These are phyloP conservation scores for Neoscytalidium dimidiatum DNA, from an alignment of 2,329 filamentous ascomycete species.

Conservation along the genomic window DNA sequence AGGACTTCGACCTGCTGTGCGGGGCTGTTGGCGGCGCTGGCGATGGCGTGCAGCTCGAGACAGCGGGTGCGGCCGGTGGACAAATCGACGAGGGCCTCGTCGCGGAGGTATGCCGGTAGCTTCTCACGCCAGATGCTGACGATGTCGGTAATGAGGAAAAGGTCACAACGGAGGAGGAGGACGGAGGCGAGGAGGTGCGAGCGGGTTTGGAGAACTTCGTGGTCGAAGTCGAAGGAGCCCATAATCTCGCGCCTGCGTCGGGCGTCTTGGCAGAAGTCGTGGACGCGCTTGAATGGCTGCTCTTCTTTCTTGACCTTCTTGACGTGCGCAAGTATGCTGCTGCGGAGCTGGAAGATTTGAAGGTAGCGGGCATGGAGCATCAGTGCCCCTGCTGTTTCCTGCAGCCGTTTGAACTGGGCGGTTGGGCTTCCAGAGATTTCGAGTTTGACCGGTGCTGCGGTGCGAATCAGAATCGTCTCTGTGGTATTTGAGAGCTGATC, in stretches of 20 bases:
- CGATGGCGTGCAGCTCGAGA: constrained; percentile 35
- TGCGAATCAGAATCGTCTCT: neutral
- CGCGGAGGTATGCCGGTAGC: neutral
- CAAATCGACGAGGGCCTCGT: constrained; percentile 33
- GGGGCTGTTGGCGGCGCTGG: constrained; percentile 37
- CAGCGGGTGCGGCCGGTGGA: constrained; percentile 42
- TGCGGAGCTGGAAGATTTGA: constrained; percentile 21
- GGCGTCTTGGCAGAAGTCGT: constrained; percentile 47
- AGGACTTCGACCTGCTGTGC: constrained; percentile 54
- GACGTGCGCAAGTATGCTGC: constrained; percentile 27
- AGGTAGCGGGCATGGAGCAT: constrained; percentile 19
- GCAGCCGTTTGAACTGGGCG: neutral
- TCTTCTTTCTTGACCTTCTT: constrained; percentile 45
- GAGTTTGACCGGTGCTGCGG: neutral
- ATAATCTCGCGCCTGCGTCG: constrained; percentile 32
- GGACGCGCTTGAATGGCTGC: constrained; percentile 53
- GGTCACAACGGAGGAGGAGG: constrained; percentile 53
- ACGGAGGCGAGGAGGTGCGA: constrained; percentile 44
- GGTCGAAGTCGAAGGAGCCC: constrained; percentile 33
- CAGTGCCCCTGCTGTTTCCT: neutral
- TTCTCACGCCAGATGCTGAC: constrained; percentile 27
- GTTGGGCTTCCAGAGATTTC: neutral
- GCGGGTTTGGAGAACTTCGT: constrained; percentile 30
- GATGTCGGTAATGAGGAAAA: constrained; percentile 50
- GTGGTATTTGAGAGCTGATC: constrained; percentile 21